Conservation (phyloP, 2,329 filamentous ascomycete genomes). For the Hypomyces rosellus region DNA sequence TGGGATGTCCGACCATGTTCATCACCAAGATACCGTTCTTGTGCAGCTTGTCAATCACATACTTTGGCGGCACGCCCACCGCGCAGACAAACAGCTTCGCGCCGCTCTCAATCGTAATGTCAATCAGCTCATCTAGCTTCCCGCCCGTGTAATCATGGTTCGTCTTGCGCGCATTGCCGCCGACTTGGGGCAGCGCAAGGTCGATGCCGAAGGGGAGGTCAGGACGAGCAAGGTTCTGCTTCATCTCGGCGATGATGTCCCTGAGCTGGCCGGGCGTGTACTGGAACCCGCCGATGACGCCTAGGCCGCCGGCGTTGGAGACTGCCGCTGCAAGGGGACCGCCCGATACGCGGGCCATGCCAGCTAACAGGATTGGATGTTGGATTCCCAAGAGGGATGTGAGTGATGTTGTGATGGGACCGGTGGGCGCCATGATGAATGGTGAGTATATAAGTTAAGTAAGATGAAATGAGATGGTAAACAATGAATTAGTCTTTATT, state of each 20-base stretch:
- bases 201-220: conserved; percentile 84
- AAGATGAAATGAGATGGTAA: neutral
- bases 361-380: conserved; percentile 86
- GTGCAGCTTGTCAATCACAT: conserved; percentile 71
- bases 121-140: conserved; percentile 79
- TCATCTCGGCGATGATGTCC: conserved; percentile 79
- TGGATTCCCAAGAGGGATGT: conserved; percentile 73
- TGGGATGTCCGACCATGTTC: conserved; percentile 96
- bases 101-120: conserved; percentile 78
- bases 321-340: conserved; percentile 77
- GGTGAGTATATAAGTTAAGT: neutral
- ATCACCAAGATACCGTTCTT: conserved; percentile 76
- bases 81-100: conserved; percentile 81
- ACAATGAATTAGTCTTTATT: too few species aligned
- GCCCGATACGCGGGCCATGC: conserved; percentile 83
- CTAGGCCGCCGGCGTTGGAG: conserved; percentile 80
- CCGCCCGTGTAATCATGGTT: conserved; percentile 96
- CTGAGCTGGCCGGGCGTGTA: conserved; percentile 71
- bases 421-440: conserved; percentile 33
- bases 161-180: conserved; percentile 75
- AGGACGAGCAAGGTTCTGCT: conserved; percentile 60
- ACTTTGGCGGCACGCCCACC: conserved; percentile 74
- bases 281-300: conserved; percentile 65
- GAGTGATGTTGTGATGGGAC: conserved; percentile 67
- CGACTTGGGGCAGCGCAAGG: conserved; percentile 83